Conservation (phyloP, 2,329 filamentous ascomycete species). For the Neofusicoccum sp. region DNA sequence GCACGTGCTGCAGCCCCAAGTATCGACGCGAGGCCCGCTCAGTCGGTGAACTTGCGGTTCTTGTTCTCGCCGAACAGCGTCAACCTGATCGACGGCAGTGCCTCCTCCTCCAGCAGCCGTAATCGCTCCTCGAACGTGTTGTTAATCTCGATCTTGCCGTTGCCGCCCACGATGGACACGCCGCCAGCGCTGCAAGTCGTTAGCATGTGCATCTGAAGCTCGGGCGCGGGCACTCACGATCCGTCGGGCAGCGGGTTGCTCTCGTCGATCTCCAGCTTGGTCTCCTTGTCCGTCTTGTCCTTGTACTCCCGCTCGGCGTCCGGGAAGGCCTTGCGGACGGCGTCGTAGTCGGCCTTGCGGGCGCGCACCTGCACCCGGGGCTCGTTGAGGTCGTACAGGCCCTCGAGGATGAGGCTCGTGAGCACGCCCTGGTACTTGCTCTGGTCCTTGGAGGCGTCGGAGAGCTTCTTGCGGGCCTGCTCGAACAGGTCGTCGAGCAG, state of each 20-base stretch:
- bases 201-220: background rate
- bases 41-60: conserved; percentile 95
- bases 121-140: conserved; percentile 96
- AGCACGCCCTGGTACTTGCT: conserved; percentile 72
- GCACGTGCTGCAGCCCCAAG: background rate
- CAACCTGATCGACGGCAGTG: conserved; percentile 79
- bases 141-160: conserved; percentile 96
- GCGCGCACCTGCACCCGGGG: conserved; percentile 70
- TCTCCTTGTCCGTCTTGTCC: conserved; percentile 68
- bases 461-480: conserved; percentile 69
- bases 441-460: conserved; percentile 64
- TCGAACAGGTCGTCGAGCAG: conserved; percentile 89
- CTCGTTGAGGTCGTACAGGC: conserved; percentile 85
- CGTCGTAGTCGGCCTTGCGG: conserved; percentile 73
- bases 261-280: conserved; percentile 72
- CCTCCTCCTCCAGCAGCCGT: conserved; percentile 77
- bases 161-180: conserved; percentile 73
- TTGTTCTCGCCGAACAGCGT: conserved; percentile 90
- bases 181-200: conserved; percentile 70
- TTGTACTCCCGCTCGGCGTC: conserved; percentile 81
- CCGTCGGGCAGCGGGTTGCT: conserved; percentile 74
- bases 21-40: background rate
- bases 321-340: conserved; percentile 74
- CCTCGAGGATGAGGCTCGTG: conserved; percentile 82
- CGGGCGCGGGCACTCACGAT: conserved; percentile 60